Evolutionary conservation across 192 early-diverging fungal genomes (phyloP).

Genomic region (Cetraspora pellucida): DNA sequence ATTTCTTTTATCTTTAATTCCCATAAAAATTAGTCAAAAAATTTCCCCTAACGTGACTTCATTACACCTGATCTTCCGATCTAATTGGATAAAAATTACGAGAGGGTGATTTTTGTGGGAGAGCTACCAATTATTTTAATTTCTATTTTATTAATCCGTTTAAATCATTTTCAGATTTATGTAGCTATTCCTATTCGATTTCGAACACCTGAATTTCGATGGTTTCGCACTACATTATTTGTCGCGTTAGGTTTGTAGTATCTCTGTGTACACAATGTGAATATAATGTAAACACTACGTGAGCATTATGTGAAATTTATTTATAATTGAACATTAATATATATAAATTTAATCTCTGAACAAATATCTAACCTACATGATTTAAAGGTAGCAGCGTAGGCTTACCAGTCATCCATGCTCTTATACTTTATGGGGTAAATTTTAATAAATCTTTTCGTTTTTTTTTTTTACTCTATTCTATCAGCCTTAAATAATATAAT

Average conservation of each 20-base stretch:
- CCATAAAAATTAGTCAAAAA: no score
- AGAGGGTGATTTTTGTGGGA: no score
- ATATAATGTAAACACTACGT: no score
- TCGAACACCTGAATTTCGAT: slow-evolving; percentile 77
- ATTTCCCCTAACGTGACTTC: no score
- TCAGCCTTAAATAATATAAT: not conserved
- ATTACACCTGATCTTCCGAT: no score
- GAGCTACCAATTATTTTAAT: not conserved
- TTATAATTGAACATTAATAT: no score
- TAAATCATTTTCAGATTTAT: not conserved
- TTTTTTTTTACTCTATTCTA: not conserved
- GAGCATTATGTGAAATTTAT: no score
- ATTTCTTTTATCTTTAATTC: no score
- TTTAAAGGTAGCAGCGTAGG: slow-evolving; percentile 57
- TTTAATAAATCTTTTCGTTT: not conserved
- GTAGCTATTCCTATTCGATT: slow-evolving; percentile 66
- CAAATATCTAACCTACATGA: no score
- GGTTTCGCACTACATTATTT: slow-evolving; percentile 77
- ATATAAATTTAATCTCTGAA: no score
- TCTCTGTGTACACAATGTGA: no score
- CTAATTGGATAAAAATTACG: no score
- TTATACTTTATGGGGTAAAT: slow-evolving; percentile 67
- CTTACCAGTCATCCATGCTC: slow-evolving; percentile 71
- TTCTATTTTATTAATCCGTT: not conserved
- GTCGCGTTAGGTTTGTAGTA: slow-evolving; percentile 57